Base-by-base conservation (phyloP, 2,329 filamentous ascomycete genomes). In the Zymoseptoria ardabiliae region DNA sequence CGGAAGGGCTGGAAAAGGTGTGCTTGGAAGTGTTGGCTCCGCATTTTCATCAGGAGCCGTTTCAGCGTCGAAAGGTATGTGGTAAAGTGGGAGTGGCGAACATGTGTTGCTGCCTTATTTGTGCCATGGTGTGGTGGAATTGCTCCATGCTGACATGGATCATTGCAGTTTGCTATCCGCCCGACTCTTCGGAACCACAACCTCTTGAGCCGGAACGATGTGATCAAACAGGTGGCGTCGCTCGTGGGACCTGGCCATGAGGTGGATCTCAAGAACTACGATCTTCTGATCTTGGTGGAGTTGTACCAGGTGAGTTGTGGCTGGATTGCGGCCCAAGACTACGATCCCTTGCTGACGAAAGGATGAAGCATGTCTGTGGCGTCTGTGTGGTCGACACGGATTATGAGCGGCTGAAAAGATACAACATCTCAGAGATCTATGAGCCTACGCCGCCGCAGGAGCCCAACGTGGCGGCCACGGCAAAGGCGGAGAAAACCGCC, bases 241-340 rank as follows among this genome's bases (percentile, higher is more conserved):
- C 75, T 86, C 28, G 82, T 91, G 61, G 84, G 85, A 54, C 76
- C 80, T 9, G 80, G 80, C 48, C 90, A 94, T 74, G 88, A 86
- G 68, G 90, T 94, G 60, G 85, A 92, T 68, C 81, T 95, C n/a
- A 83, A 80, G 53, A 82, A 80, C n/a, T 89, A 89, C 35, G 89
- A 93, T 75, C 84, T 90, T 70, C 83, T 92, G 30, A 87, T 94
- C 66, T 75, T 93, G 62, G 84, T 94, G 58, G 89, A 94, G 68
- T 82, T 94, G 58, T 93, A 88, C 73, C 85, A 91, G 82, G 89
- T 90, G 80, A 66, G 79, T 71, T 62, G 51, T 49, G 58, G 60
- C 64, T 45, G 35, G 11, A n/a, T 45, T 45, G 35, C 11, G 54
- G 50, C 22, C 10, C 22, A 53, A n/a, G 3, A 8, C 9, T 9